Percentiles rank a stretch among this genome's conserved stretches.
phyloP scores from a whole-genome alignment of 2,329 filamentous ascomycete genomes.

The Chaetomium strumarium region DNA sequence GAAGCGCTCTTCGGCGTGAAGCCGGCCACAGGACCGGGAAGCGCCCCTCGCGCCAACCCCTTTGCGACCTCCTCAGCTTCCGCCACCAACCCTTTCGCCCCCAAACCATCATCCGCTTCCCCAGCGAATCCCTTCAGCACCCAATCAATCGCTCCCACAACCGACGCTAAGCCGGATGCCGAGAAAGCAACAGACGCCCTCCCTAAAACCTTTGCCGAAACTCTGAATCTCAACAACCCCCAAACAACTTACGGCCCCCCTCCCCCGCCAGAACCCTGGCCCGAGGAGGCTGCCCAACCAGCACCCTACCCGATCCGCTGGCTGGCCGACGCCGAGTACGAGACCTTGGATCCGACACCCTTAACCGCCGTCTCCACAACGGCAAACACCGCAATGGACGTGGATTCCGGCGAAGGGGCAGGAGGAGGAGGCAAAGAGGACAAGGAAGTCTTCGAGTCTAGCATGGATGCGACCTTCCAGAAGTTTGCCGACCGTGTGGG shows the following conservation, averaged over 20 bases:
- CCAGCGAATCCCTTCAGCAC: constrained; percentile 53
- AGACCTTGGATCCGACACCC: constrained; percentile 62
- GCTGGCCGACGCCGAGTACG: constrained; percentile 84
- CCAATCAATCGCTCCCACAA: constrained; percentile 41
- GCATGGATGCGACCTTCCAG: constrained; percentile 70
- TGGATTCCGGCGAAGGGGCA: constrained; percentile 32
- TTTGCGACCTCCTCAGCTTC: constrained; percentile 23
- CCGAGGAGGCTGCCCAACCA: constrained; percentile 57
- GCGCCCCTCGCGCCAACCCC: constrained; percentile 16
- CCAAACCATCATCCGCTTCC: constrained; percentile 20
- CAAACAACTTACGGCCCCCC: constrained; percentile 31
- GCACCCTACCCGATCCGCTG: constrained; percentile 69
- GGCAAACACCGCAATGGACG: constrained; percentile 40
- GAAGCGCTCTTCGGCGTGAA: constrained; percentile 66
- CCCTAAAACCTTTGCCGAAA: constrained; percentile 63
- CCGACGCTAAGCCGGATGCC: constrained; percentile 16
- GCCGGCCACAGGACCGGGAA: constrained; percentile 29
- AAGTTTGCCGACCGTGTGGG: constrained; percentile 71
- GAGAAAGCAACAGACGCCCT: constrained; percentile 32
- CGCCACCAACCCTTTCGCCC: constrained; percentile 43
- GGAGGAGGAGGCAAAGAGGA: constrained; percentile 50
- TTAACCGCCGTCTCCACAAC: constrained; percentile 43
- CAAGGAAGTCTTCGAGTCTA: constrained; percentile 65
- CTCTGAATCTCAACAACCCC: constrained; percentile 64
- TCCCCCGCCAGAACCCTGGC: constrained; percentile 66